A percentile compares a stretch with the other conserved stretches of the same genome.
phyloP scores from a whole-genome alignment of 2,329 filamentous ascomycete species.

The Metarhizium brunneum region DNA sequence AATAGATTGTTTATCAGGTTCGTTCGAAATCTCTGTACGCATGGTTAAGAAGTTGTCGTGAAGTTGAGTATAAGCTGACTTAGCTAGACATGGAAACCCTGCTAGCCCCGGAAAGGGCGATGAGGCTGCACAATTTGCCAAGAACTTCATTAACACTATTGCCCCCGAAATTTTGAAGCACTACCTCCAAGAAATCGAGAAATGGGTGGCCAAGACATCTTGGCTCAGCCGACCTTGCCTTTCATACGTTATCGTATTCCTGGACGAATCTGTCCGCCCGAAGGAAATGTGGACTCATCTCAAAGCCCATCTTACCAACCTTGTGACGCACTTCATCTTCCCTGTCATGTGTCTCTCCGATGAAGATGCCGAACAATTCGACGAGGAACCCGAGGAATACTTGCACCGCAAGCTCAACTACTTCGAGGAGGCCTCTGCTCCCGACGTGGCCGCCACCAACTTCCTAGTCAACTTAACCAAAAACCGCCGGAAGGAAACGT shows the following conservation, averaged over 20 bases:
- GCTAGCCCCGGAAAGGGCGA: constrained; percentile 63
- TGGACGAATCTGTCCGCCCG: constrained; percentile 95
- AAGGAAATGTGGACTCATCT: constrained; percentile 95
- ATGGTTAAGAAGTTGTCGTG: neutral
- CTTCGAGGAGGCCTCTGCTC: constrained; percentile 92
- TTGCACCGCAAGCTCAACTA: constrained; percentile 96
- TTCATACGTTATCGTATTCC: constrained; percentile 86
- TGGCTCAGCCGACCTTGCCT: constrained; percentile 94
- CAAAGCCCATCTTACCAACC: constrained; percentile 84
- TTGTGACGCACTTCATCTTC: constrained; percentile 92
- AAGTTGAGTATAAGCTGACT: neutral
- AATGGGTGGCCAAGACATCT: constrained; percentile 88
- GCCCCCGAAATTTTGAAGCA: constrained; percentile 94
- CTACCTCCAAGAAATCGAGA: constrained; percentile 90
- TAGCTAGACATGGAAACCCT: constrained; percentile 76
- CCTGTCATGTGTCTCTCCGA: constrained; percentile 86
- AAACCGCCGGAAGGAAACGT: constrained; percentile 88
- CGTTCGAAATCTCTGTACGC: constrained; percentile 12
- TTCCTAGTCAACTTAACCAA: constrained; percentile 94
- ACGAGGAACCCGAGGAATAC: constrained; percentile 92
- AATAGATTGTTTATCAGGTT: constrained; percentile 92
- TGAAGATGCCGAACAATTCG: constrained; percentile 88
- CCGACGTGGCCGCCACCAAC: constrained; percentile 91
- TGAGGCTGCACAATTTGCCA: constrained; percentile 74
- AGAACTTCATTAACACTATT: constrained; percentile 82